These are phyloP conservation scores for Lipomyces japonicus DNA, from an alignment of 805 yeast genomes.

Conservation along the genomic window DNA sequence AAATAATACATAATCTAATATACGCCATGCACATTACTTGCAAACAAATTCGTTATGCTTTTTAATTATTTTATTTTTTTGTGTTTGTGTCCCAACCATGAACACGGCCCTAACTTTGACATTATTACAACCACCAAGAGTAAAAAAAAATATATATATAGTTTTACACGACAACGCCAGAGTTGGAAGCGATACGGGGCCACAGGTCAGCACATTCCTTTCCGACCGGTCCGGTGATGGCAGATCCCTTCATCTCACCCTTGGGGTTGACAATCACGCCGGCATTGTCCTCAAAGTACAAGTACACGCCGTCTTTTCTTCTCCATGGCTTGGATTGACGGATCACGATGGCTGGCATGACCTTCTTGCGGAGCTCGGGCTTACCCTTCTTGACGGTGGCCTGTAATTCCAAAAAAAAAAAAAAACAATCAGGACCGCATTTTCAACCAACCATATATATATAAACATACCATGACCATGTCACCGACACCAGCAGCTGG, in stretches of 20 bases:
- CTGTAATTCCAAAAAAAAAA: conserved; percentile 25
- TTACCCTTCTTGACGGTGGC: conserved; percentile 99
- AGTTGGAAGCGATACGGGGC: conserved; percentile 99
- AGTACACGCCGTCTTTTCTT: conserved; percentile 99
- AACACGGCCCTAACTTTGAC: no score
- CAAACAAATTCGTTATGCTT: no score
- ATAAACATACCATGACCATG: conserved; percentile 71
- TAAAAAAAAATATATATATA: not conserved
- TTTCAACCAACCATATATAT: not conserved
- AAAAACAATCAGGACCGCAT: not conserved
- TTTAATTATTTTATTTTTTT: no score
- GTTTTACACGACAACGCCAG: conserved; percentile 98
- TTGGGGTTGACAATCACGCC: conserved; percentile 98
- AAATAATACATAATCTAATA: no score
- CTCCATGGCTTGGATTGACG: conserved; percentile 99
- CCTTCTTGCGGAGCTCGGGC: conserved; percentile 99
- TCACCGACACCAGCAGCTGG: conserved; percentile 99
- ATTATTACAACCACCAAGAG: not conserved
- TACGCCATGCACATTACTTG: no score
- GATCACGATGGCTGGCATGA: conserved; percentile 99
- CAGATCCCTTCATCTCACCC: conserved; percentile 99
- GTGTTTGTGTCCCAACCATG: no score
- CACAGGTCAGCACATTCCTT: conserved; percentile 99
- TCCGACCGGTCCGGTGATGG: conserved; percentile 99
- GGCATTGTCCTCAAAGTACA: conserved; percentile 99